A percentile compares a stretch with the other conserved stretches of the same genome.
phyloP scores from a whole-genome alignment of 2,329 filamentous ascomycete genomes.

The Sclerotinia borealis region DNA sequence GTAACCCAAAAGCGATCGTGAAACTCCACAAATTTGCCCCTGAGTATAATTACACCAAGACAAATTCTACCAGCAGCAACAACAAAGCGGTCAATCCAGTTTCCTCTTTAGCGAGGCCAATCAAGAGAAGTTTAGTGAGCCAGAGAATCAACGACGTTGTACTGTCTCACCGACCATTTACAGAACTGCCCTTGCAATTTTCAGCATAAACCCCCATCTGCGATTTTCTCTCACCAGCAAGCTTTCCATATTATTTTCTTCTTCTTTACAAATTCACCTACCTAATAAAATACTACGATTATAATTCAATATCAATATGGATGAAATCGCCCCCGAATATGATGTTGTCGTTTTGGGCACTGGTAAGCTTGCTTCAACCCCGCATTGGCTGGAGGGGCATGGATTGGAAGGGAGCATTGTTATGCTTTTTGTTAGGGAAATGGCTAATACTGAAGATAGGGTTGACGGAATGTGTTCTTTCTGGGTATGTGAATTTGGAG shows the following conservation, averaged over 20 bases:
- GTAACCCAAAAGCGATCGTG: not conserved
- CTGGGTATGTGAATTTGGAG: slow-evolving; percentile 59
- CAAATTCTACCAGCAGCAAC: slow-evolving; percentile 21
- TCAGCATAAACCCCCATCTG: slow-evolving; percentile 11
- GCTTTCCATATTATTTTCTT: slow-evolving; percentile 6
- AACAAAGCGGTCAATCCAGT: slow-evolving; percentile 22
- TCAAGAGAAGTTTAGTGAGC: slow-evolving; percentile 16
- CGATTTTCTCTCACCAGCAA: slow-evolving; percentile 13
- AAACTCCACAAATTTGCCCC: slow-evolving; percentile 13
- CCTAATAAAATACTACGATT: slow-evolving; percentile 11
- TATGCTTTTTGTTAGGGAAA: not conserved
- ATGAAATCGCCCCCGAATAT: slow-evolving; percentile 97
- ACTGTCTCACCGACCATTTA: slow-evolving; percentile 23
- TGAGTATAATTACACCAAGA: slow-evolving; percentile 14
- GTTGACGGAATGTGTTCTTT: slow-evolving; percentile 97
- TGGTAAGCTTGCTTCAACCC: slow-evolving; percentile 54
- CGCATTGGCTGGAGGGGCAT: slow-evolving; percentile 31
- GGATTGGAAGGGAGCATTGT: slow-evolving; percentile 9
- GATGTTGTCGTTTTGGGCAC: slow-evolving; percentile 98
- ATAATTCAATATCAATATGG: slow-evolving; percentile 62
- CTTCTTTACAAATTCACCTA: slow-evolving; percentile 1
- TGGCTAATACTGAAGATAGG: slow-evolving; percentile 46
- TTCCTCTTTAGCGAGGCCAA: slow-evolving; percentile 27
- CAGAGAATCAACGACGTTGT: slow-evolving; percentile 11
- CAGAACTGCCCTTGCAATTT: slow-evolving; percentile 12